Percentiles rank a stretch among this genome's conserved stretches.
phyloP scores from a whole-genome alignment of 345 rosid species.

The Aquilaria sinensis region DNA sequence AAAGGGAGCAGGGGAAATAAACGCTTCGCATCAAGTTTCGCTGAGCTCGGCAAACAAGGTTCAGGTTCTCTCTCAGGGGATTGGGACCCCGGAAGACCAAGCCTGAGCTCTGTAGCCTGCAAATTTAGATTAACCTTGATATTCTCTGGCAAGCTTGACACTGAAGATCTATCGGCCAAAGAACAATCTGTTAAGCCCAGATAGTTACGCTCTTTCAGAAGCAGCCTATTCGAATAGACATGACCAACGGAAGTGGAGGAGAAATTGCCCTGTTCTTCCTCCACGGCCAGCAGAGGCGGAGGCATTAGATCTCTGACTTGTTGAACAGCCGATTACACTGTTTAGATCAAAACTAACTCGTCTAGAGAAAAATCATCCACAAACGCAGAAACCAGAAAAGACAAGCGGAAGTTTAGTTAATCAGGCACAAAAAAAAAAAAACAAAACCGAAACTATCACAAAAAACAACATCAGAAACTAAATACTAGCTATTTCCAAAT shows the following conservation, averaged over 20 bases:
- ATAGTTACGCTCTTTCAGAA: constrained; percentile 67
- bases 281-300: constrained; percentile 47
- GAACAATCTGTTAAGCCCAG: constrained; percentile 73
- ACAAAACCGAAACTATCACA: background rate
- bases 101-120: constrained; percentile 80
- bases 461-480: background rate
- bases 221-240: constrained; percentile 32
- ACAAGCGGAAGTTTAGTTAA: background rate
- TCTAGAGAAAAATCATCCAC: constrained; percentile 2
- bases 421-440: background rate
- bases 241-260: constrained; percentile 42
- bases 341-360: constrained; percentile 2
- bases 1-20: constrained; percentile 71
- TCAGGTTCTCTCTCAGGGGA: constrained; percentile 58
- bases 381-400: background rate
- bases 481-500: background rate
- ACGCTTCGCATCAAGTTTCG: constrained; percentile 61
- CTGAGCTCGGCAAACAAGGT: constrained; percentile 34
- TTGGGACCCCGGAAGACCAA: constrained; percentile 80
- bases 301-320: constrained; percentile 52
- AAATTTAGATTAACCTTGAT: constrained; percentile 54
- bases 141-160: constrained; percentile 36
- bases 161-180: constrained; percentile 65
- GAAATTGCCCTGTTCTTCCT: constrained; percentile 41
- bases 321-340: constrained; percentile 18